Conservation (phyloP, 2,329 filamentous ascomycete species). For the Penicillium digitatum region DNA sequence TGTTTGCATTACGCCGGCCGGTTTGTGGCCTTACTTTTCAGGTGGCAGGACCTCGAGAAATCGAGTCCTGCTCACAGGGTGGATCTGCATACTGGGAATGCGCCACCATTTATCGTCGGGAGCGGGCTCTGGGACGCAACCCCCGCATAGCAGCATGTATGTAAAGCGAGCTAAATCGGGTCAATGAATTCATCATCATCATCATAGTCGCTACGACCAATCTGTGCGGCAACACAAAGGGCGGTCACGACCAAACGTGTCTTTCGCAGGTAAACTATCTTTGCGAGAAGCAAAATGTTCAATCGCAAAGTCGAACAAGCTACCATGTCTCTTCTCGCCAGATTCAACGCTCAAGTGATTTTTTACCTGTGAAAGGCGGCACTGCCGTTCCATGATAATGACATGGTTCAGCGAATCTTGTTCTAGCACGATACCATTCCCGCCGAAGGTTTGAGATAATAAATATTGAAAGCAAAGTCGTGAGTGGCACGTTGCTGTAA, state of each 20-base stretch:
- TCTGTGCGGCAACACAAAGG: neutral
- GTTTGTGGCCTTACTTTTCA: too few relatives aligned
- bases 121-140: too few relatives aligned
- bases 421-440: neutral
- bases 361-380: too few relatives aligned
- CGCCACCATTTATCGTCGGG: too few relatives aligned
- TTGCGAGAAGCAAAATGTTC: neutral
- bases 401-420: constrained; percentile 1
- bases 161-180: too few relatives aligned
- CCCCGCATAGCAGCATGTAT: too few relatives aligned
- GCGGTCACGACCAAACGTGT: neutral
- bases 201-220: constrained; percentile 6
- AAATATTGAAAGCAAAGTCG: neutral
- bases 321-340: neutral
- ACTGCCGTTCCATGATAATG: neutral
- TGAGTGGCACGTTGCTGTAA: neutral
- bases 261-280: too few relatives aligned
- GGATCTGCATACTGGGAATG: too few relatives aligned
- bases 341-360: neutral
- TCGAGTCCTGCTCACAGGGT: too few relatives aligned
- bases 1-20: too few relatives aligned
- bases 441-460: neutral
- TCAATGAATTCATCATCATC: too few relatives aligned
- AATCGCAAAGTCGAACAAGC: neutral
- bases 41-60: too few relatives aligned